These are phyloP conservation scores for Furcasterigmium sp. DNA, from an alignment of 2,329 filamentous ascomycete genomes.

Conservation along the genomic window DNA sequence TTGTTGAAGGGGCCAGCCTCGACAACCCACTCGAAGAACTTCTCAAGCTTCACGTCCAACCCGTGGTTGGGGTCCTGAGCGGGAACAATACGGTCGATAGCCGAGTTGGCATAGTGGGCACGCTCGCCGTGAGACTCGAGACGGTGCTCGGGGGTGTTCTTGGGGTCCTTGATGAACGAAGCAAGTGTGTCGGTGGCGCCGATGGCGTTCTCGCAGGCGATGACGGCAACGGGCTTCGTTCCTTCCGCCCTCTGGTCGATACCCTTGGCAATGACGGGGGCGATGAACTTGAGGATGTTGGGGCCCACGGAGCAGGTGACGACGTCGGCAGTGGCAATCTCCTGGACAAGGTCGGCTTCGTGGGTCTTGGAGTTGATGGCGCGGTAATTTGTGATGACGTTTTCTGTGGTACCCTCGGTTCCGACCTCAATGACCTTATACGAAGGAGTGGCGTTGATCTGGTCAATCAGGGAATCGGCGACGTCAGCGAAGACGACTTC, in stretches of 20 bases:
- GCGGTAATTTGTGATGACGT: conserved; percentile 89
- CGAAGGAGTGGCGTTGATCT: conserved; percentile 66
- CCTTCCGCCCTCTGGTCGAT: conserved; percentile 69
- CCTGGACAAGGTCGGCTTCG: conserved; percentile 73
- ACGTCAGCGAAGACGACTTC: conserved; percentile 97
- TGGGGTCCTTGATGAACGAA: conserved; percentile 68
- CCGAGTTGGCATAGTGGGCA: conserved; percentile 92
- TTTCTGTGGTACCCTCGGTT: conserved; percentile 71
- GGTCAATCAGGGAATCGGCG: conserved; percentile 74
- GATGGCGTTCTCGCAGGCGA: conserved; percentile 98
- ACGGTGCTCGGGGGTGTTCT: conserved; percentile 64
- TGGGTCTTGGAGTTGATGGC: conserved; percentile 92
- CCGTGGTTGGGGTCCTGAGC: conserved; percentile 76
- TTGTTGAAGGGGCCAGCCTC: conserved; percentile 80
- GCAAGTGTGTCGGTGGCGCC: conserved; percentile 87
- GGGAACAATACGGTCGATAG: conserved; percentile 96
- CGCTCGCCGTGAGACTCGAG: conserved; percentile 65
- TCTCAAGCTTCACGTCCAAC: conserved; percentile 91
- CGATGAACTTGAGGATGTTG: conserved; percentile 94
- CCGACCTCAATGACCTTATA: conserved; percentile 95
- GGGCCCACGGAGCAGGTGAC: conserved; percentile 97
- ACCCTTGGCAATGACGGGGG: conserved; percentile 90
- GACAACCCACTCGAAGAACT: conserved; percentile 99
- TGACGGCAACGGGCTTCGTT: conserved; percentile 72
- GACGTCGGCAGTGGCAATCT: conserved; percentile 81